Conservation (phyloP, 768 basidiomycete species). For the Amanita muscaria region DNA sequence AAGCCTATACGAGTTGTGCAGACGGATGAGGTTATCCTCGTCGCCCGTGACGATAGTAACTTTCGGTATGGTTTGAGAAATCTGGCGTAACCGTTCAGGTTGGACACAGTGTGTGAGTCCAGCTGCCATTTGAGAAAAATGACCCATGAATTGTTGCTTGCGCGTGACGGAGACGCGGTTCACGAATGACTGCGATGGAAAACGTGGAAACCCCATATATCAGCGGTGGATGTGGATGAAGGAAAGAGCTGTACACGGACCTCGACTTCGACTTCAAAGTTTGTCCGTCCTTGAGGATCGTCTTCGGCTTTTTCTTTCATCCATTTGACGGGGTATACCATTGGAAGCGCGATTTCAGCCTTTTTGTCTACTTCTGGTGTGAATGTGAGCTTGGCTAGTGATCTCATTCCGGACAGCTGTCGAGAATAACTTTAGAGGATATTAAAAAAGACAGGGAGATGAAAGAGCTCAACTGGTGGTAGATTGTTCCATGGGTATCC, state of each 20-base stretch:
- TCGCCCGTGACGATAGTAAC: no score
- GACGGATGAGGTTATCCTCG: no score
- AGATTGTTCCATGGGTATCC: no score
- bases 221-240: not conserved
- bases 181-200: constrained; percentile 29
- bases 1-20: no score
- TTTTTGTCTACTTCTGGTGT: no score
- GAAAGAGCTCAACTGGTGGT: no score
- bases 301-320: no score
- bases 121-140: no score
- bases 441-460: constrained; percentile 14
- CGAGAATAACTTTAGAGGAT: not conserved
- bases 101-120: no score
- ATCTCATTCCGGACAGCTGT: constrained; percentile 34
- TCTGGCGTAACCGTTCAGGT: constrained; percentile 35
- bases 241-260: constrained; percentile 24
- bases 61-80: constrained; percentile 54
- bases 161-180: constrained; percentile 42
- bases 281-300: constrained; percentile 53
- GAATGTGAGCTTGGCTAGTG: constrained; percentile 27
- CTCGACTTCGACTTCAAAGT: constrained; percentile 48
- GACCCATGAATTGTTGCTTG: constrained; percentile 49
- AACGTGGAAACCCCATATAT: no score
- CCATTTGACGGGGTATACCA: no score
- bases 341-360: no score